Evolutionary conservation across 495 filamentous ascomycete species (phyloP), one percentile per base, ranked within the genome.

Genomic region (Durotheca rogersii): DNA sequence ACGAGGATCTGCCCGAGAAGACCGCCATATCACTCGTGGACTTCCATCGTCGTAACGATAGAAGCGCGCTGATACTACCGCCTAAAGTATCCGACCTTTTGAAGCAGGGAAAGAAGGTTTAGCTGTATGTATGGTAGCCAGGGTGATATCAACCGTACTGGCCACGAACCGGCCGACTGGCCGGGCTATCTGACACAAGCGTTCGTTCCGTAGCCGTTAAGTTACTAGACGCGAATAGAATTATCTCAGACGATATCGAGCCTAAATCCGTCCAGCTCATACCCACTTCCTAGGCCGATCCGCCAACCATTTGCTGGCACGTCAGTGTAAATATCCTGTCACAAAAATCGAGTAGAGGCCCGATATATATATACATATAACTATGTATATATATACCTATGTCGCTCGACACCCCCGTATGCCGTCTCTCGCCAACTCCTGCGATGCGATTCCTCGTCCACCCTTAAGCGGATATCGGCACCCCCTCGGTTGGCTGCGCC

Each of bases 1-100:
- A 97, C 51, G 93, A 99, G 67, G 93, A 99, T 67, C 78, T 89
- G 44, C 90, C 94, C 1, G 84, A 86, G 51, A 94, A 89, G 73
- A 91, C 85, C 19, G 93, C 94, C 4, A 79, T 81, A 56, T 78
- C 83, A 18, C 67, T 97, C 41, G 90, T 86, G 2, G 94, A 97
- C 63, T 97, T 99, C 58, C 88, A 91, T 60, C 85, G 83, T 56
- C 72, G 93, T 20, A 97, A 97, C 66, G 91, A 96, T 67, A 76
- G 91, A 39, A 86, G 80, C 56, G 80, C 85, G 0, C 65, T 97
- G 52, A 86, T 96, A 5, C 72, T 97, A 41, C 93, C 93, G 19
- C 89, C 90, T 1, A 99, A 99, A 69, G 91, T 97, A 6, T 76
- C 73, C 2, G 76, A 81, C 27, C 49, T 81, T 46, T 47, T 81